Conservation (phyloP, 352 stramenopile genomes). For the Globisporangium canariense region DNA sequence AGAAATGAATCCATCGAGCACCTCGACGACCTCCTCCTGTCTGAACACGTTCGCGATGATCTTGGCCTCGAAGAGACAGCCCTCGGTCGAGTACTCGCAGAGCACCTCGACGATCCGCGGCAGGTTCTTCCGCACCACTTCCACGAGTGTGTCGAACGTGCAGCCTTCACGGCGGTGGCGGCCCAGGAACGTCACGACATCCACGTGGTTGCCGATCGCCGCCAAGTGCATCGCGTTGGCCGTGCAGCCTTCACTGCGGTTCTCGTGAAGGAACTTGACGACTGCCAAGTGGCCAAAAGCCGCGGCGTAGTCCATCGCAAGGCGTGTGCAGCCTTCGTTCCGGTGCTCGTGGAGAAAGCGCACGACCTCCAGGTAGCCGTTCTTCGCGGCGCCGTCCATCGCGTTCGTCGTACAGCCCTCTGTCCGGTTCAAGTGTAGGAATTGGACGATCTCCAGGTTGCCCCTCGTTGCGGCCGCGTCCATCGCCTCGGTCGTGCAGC, state of each 20-base stretch:
- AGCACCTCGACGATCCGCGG: neutral
- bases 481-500: slow-evolving; percentile 9
- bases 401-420: slow-evolving; percentile 9
- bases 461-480: slow-evolving; percentile 1
- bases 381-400: slow-evolving; percentile 7
- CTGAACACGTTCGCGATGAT: neutral
- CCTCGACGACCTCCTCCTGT: neutral
- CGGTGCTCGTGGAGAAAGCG: neutral
- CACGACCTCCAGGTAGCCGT: neutral
- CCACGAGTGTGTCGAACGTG: neutral
- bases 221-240: neutral
- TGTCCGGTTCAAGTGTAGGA: neutral
- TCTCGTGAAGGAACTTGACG: slow-evolving; percentile 1
- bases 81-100: neutral
- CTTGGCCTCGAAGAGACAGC: neutral
- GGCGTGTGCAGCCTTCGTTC: neutral
- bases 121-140: neutral
- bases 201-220: neutral
- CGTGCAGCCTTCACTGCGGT: slow-evolving; percentile 1
- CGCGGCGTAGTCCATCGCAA: slow-evolving; percentile 2
- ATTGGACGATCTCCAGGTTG: slow-evolving; percentile 2
- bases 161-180: slow-evolving; percentile 5
- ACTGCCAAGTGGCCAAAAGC: neutral
- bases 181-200: slow-evolving; percentile 1
- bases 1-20: neutral